These are phyloP conservation scores for Orbilia ellipsospora DNA, from an alignment of 2,329 filamentous ascomycete species.

Conservation along the genomic window DNA sequence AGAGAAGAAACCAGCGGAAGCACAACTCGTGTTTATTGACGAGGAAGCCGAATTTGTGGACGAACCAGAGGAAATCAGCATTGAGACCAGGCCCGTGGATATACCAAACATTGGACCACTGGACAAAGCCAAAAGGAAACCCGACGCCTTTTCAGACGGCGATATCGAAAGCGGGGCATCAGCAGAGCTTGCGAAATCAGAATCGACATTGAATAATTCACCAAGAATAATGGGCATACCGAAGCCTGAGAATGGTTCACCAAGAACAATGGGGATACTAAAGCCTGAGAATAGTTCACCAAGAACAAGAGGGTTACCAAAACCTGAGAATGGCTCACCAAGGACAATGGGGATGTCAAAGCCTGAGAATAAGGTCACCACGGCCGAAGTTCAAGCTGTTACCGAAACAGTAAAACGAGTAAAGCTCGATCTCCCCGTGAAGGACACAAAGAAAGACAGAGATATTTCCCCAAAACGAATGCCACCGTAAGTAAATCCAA, in stretches of 20 bases:
- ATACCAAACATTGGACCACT: slow-evolving; percentile 17
- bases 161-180: slow-evolving; percentile 9
- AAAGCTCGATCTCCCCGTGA: slow-evolving; percentile 35
- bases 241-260: slow-evolving; percentile 15
- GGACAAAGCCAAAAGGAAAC: slow-evolving; percentile 13
- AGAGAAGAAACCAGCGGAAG: slow-evolving; percentile 34
- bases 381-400: neutral
- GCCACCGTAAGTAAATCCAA: slow-evolving; percentile 36
- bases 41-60: slow-evolving; percentile 38
- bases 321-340: no score
- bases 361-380: slow-evolving; percentile 8
- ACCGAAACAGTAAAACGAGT: slow-evolving; percentile 37
- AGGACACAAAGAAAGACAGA: slow-evolving; percentile 8
- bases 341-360: slow-evolving; percentile 7
- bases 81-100: slow-evolving; percentile 20
- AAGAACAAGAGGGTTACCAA: no score
- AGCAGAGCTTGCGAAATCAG: slow-evolving; percentile 14
- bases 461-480: slow-evolving; percentile 18
- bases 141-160: slow-evolving; percentile 8
- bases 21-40: slow-evolving; percentile 51
- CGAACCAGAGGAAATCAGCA: slow-evolving; percentile 25
- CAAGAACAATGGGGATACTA: no score
- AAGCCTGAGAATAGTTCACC: no score
- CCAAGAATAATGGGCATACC: slow-evolving; percentile 1
- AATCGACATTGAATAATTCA: neutral